Base-by-base conservation (phyloP, 2,329 filamentous ascomycete species). In the Diaporthe sp. region DNA sequence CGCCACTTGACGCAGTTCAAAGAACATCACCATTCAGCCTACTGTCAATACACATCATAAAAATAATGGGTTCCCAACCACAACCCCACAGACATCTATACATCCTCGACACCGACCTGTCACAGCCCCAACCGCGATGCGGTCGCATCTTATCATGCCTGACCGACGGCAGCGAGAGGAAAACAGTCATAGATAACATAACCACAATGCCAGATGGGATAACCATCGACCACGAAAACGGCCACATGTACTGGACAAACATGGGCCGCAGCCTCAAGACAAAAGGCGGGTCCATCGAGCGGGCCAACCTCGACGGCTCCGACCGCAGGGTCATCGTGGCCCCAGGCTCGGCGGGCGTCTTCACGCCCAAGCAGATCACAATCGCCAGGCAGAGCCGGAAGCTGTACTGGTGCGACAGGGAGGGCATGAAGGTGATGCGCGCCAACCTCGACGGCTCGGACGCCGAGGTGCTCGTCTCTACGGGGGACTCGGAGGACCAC, bases 341-440 rank as follows among this genome's bases (percentile, higher is more conserved):
- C 0, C 63, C 76, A 0, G 88, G 89, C 0, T 63, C 76, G 4
- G 1, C 37, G 1, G 74, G 74, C 0, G 79, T 88, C 0, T 84
- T 90, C 78, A 92, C 90, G 0, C 86, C 85, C 0, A 87, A 86
- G 76, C 85, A 87, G 73, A 76, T 87, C n/a, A 75, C 76, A 1
- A 70, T 85, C 8, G 82, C 83, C 44, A 63, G 78, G 1, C 44
- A 70, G 22, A 77, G 73, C 30, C 56, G 72, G 0, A 83, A 84
- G 72, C 53, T 87, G 2, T 88, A 87, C 78, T 83, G 85, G 27
- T 81, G 78, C 25, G 86, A 87, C 72, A 82, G 86, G 5, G 86
- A 88, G 65, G 86, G 86, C 6, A 79, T 86, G 77, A 77, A 81
- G 0, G 81, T 87, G 6, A 77, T 82, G 71, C 80, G 85, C 1